A percentile compares a stretch with the other conserved stretches of the same genome.
These are phyloP conservation scores for Neostapfia colusana DNA, from an alignment of 176 grass and related monocot genomes.

Conservation along the genomic window DNA sequence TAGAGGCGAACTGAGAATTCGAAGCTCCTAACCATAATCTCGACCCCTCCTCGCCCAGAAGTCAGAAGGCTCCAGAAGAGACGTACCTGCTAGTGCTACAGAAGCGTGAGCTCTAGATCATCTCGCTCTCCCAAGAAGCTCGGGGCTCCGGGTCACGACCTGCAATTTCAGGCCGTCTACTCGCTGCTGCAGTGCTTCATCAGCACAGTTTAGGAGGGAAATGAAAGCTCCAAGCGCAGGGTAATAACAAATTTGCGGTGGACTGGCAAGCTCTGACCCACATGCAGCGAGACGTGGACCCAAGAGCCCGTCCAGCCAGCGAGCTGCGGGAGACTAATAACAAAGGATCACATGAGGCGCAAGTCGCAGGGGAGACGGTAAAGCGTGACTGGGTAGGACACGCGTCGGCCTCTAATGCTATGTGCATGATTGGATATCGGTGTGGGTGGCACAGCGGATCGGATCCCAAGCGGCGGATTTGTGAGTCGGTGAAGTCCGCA, in stretches of 20 bases:
- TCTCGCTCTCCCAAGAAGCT: not conserved
- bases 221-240: not conserved
- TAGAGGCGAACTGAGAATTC: not conserved
- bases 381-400: not conserved
- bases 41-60: not conserved
- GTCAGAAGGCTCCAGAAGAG: not conserved
- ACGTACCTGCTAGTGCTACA: constrained; percentile 1
- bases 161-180: not conserved
- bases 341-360: constrained; percentile 19
- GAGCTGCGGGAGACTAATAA: not conserved
- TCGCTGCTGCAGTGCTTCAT: not conserved
- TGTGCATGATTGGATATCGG: not conserved
- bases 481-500: constrained; percentile 33
- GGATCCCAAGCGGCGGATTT: not conserved
- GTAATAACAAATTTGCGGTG: not conserved
- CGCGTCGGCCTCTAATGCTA: not conserved
- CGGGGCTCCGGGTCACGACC: constrained; percentile 3
- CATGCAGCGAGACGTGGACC: not conserved
- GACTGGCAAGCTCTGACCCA: not conserved
- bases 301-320: not conserved
- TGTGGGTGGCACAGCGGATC: not conserved
- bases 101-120: not conserved
- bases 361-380: not conserved
- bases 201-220: constrained; percentile 1
- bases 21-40: not conserved